Percentiles rank a stretch among this genome's conserved stretches.
These are phyloP conservation scores for Aspergillus olivimuriae DNA, from an alignment of 495 filamentous ascomycete species.

Conservation along the genomic window DNA sequence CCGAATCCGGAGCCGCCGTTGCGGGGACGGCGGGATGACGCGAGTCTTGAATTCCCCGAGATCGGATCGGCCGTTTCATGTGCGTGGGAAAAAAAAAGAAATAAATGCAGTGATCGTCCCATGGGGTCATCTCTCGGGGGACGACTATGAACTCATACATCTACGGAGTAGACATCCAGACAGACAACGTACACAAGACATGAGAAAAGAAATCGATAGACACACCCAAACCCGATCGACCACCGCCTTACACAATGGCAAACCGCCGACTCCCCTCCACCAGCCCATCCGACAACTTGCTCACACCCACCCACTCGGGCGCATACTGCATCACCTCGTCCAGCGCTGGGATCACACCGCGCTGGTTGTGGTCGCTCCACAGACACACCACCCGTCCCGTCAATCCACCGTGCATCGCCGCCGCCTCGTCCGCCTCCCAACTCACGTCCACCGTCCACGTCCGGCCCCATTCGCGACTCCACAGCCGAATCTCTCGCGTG, in stretches of 20 bases:
- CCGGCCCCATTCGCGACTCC: conserved; percentile 68
- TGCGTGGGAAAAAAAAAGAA: no score
- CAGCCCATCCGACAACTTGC: conserved; percentile 70
- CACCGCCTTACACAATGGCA: conserved; percentile 26
- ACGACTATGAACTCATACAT: no score
- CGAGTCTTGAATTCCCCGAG: no score
- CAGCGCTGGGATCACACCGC: conserved; percentile 71
- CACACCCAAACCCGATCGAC: background rate
- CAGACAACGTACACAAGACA: background rate
- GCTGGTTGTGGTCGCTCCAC: conserved; percentile 79
- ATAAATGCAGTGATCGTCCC: no score
- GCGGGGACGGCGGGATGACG: no score
- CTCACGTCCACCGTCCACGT: conserved; percentile 71
- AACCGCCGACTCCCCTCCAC: conserved; percentile 67
- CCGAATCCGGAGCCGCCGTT: no score
- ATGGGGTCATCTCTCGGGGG: no score
- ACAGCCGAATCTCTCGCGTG: conserved; percentile 54
- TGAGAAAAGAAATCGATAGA: background rate
- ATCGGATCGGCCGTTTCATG: no score
- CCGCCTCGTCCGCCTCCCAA: conserved; percentile 43
- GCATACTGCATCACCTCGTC: conserved; percentile 72
- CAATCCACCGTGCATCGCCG: conserved; percentile 38
- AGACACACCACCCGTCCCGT: conserved; percentile 70
- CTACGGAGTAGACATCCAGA: no score
- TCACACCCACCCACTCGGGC: conserved; percentile 71